Evolutionary conservation across 768 basidiomycete species (phyloP).

Genomic region (Suillus fuscotomentosus): DNA sequence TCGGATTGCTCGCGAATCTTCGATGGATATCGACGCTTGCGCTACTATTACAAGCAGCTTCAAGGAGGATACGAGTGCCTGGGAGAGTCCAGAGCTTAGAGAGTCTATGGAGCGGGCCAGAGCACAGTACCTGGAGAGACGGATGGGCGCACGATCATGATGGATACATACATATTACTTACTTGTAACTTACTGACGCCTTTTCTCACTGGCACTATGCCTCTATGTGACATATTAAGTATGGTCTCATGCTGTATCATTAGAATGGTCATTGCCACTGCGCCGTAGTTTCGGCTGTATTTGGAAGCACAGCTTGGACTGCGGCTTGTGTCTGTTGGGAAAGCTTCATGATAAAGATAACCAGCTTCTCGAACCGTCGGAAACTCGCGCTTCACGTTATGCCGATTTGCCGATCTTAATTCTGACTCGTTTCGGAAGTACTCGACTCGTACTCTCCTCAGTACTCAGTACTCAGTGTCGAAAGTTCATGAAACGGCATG

Average conservation of each 20-base stretch:
- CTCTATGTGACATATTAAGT: neutral
- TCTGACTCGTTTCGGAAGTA: no score
- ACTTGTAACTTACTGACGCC: neutral
- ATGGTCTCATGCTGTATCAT: neutral
- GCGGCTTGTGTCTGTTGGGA: no score
- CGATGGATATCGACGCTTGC: constrained; percentile 34
- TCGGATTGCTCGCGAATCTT: constrained; percentile 26
- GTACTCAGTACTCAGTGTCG: no score
- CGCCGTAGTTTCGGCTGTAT: neutral
- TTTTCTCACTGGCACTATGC: neutral
- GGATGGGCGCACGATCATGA: neutral
- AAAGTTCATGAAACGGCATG: no score
- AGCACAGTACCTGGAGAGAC: constrained; percentile 28
- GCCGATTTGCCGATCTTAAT: no score
- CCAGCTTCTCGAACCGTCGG: no score
- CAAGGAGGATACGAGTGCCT: constrained; percentile 47
- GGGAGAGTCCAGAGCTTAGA: constrained; percentile 64
- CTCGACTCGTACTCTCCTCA: no score
- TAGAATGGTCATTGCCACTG: neutral
- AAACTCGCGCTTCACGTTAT: no score
- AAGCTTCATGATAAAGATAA: no score
- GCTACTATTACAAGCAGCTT: constrained; percentile 22
- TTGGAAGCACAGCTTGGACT: no score
- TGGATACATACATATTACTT: neutral
- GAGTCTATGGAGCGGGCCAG: constrained; percentile 74